phyloP scores from a whole-genome alignment of 345 rosid genomes.

The Angophora floribunda region DNA sequence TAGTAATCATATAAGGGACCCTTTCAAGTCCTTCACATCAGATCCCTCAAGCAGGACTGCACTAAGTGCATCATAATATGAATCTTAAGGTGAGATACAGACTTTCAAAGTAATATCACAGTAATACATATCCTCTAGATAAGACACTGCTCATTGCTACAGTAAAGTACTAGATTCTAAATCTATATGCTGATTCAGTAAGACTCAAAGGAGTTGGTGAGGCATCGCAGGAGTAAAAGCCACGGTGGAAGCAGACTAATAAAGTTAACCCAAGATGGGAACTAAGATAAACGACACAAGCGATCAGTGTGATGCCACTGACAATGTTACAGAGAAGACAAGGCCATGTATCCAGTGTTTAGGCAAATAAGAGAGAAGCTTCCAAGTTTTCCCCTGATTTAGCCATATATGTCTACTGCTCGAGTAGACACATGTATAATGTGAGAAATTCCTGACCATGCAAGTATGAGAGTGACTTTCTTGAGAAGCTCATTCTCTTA shows the following conservation, averaged over 20 bases:
- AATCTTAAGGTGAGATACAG: background rate
- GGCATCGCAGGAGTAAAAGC: background rate
- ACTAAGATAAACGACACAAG: background rate
- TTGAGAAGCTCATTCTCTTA: background rate
- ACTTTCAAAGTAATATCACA: background rate
- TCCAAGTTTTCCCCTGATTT: background rate
- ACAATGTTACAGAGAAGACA: background rate
- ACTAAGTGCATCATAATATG: background rate
- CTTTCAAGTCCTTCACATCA: background rate
- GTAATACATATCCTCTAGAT: background rate
- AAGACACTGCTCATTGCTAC: background rate
- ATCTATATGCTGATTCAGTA: background rate
- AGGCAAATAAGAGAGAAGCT: background rate
- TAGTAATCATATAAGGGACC: background rate
- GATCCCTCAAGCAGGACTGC: background rate
- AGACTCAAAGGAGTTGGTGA: background rate
- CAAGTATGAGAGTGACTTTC: background rate
- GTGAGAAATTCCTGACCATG: background rate
- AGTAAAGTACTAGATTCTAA: background rate
- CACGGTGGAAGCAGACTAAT: background rate
- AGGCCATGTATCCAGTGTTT: background rate
- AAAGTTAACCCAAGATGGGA: background rate
- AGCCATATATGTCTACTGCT: background rate
- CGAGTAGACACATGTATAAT: background rate
- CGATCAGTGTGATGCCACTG: background rate